phyloP scores from a whole-genome alignment of 129 eudicot genomes.

The Gnaphalium uliginosum region DNA sequence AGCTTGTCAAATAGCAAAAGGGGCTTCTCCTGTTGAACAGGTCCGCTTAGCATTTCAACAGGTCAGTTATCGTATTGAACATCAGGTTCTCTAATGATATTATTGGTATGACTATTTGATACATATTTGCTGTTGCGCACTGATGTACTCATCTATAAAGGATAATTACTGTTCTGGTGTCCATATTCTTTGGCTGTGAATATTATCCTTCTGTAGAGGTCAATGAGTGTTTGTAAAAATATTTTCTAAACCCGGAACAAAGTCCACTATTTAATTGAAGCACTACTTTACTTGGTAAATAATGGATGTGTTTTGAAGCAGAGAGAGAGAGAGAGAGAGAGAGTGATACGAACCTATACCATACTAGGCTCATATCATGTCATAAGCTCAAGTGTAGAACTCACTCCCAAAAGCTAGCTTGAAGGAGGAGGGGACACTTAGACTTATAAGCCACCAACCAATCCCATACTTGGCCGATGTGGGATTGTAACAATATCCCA shows the following conservation, averaged over 20 bases:
- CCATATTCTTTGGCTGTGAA: constrained; percentile 4
- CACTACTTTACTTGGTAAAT: neutral
- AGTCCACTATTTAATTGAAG: no score
- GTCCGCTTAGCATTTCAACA: constrained; percentile 66
- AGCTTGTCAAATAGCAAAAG: constrained; percentile 69
- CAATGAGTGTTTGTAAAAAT: neutral
- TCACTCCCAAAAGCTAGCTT: no score
- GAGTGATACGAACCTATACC: no score
- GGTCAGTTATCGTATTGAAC: constrained; percentile 56
- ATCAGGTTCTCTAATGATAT: constrained; percentile 8
- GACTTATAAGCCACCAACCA: no score
- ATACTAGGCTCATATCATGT: no score
- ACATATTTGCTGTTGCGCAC: constrained; percentile 1
- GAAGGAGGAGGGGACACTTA: no score
- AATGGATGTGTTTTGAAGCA: no score
- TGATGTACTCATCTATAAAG: no score
- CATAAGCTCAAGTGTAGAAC: no score
- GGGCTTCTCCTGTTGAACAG: constrained; percentile 72
- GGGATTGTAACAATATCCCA: no score
- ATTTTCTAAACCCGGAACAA: neutral
- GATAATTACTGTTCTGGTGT: neutral
- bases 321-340: no score
- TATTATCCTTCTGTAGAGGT: neutral
- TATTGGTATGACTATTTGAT: constrained; percentile 12
- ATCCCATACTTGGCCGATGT: no score